These are phyloP conservation scores for Echria macrotheca DNA, from an alignment of 495 filamentous ascomycete genomes.

Conservation along the genomic window DNA sequence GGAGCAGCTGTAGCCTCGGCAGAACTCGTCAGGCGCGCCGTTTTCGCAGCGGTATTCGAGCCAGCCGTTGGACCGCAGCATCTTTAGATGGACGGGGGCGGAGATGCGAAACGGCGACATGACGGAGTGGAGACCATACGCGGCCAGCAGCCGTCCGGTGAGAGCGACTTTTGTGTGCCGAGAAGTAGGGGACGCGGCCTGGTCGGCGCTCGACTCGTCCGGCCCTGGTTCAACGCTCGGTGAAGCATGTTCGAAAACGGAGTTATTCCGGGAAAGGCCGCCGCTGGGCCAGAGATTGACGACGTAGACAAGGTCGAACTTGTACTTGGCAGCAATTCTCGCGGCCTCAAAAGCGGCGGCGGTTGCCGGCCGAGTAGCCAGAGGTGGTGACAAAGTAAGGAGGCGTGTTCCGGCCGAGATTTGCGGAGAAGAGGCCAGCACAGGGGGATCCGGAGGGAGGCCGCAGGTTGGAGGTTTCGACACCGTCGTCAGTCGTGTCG, in stretches of 20 bases:
- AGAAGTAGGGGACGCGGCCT: background rate
- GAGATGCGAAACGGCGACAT: constrained; percentile 35
- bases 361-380: constrained; percentile 26
- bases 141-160: constrained; percentile 37
- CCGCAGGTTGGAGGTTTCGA: constrained; percentile 13
- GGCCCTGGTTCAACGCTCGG: background rate
- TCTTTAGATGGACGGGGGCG: constrained; percentile 30
- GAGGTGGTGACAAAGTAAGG: constrained; percentile 24
- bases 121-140: constrained; percentile 33
- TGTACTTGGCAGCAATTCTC: constrained; percentile 33
- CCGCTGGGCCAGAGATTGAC: constrained; percentile 39
- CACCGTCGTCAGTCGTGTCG: background rate
- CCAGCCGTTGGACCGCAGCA: constrained; percentile 33
- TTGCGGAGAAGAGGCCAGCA: background rate
- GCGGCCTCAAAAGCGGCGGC: constrained; percentile 37
- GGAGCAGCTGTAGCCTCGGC: constrained; percentile 34
- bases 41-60: constrained; percentile 34
- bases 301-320: constrained; percentile 40
- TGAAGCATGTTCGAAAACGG: no score
- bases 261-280: background rate
- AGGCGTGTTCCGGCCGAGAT: constrained; percentile 2
- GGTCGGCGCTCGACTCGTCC: background rate
- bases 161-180: constrained; percentile 6
- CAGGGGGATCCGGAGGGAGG: constrained; percentile 16
- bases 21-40: constrained; percentile 26